These are phyloP conservation scores for Trichothecium sympodiale DNA, from an alignment of 2,329 filamentous ascomycete species.

Conservation along the genomic window DNA sequence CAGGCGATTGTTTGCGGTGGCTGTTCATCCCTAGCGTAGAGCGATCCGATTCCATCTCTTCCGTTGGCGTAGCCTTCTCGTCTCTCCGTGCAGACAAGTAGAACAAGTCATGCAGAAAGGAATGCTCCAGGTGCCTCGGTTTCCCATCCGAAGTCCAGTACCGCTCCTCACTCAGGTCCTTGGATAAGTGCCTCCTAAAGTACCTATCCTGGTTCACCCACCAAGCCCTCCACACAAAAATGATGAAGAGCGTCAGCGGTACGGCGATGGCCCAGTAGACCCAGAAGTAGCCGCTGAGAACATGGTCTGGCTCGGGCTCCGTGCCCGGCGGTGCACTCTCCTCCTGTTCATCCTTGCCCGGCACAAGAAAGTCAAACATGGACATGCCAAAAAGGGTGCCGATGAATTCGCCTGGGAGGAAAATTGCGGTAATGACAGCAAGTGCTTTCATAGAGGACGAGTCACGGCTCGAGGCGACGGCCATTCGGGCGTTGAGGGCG, in stretches of 20 bases:
- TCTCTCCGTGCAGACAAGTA: slow-evolving; percentile 24
- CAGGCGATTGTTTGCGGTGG: not conserved
- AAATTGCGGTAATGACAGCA: slow-evolving; percentile 35
- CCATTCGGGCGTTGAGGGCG: slow-evolving; percentile 30
- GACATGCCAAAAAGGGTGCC: slow-evolving; percentile 34
- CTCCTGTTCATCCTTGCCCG: slow-evolving; percentile 17
- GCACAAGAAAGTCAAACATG: slow-evolving; percentile 34
- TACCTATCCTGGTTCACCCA: slow-evolving; percentile 35
- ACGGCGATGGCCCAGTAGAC: slow-evolving; percentile 34
- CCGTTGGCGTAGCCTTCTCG: slow-evolving; percentile 10
- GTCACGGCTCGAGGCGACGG: slow-evolving; percentile 27
- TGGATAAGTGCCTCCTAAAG: slow-evolving; percentile 31
- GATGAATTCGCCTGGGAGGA: slow-evolving; percentile 34
- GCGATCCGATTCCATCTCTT: not conserved
- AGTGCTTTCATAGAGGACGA: slow-evolving; percentile 36
- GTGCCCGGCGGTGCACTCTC: slow-evolving; percentile 3
- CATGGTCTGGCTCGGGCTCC: slow-evolving; percentile 11
- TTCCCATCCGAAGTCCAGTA: slow-evolving; percentile 34
- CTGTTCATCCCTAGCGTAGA: not conserved
- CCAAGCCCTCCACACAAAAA: slow-evolving; percentile 32
- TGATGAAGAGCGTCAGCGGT: slow-evolving; percentile 29
- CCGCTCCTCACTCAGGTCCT: slow-evolving; percentile 34
- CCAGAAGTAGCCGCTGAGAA: slow-evolving; percentile 31
- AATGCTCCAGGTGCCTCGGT: slow-evolving; percentile 28
- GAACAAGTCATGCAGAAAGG: slow-evolving; percentile 32